Percentiles rank a stretch among this genome's conserved stretches.
Conservation (phyloP, 1,139 yeast genomes). For the Sugiyamaella novakii region DNA sequence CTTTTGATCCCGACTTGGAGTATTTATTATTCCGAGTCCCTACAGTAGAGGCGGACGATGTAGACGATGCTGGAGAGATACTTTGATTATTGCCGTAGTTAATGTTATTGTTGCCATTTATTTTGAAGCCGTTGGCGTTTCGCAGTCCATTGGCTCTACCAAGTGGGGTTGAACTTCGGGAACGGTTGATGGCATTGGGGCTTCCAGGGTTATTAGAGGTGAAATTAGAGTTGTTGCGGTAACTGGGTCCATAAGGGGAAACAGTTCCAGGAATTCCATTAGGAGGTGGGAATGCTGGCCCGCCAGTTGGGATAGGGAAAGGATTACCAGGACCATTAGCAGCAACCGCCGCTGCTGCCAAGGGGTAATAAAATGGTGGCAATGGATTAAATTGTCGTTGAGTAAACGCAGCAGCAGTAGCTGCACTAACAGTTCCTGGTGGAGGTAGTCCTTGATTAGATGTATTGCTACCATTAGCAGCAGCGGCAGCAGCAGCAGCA, state of each 20-base stretch:
- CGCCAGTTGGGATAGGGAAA: constrained; percentile 9
- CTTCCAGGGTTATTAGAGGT: constrained; percentile 11
- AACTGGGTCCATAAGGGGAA: constrained; percentile 14
- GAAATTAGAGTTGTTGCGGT: not conserved
- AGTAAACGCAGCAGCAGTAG: constrained; percentile 24
- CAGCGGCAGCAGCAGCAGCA: constrained; percentile 16
- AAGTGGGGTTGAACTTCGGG: constrained; percentile 52
- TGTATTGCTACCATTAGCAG: not conserved
- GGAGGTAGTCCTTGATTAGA: constrained; percentile 4
- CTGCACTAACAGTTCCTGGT: constrained; percentile 14
- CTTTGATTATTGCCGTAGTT: constrained; percentile 46
- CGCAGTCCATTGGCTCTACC: constrained; percentile 51
- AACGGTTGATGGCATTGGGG: constrained; percentile 29
- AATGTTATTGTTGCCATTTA: constrained; percentile 16
- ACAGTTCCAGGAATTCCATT: constrained; percentile 9
- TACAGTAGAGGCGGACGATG: constrained; percentile 10
- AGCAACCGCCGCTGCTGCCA: constrained; percentile 18
- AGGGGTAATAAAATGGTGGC: constrained; percentile 21
- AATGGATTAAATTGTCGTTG: constrained; percentile 21
- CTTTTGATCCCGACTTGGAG: constrained; percentile 35
- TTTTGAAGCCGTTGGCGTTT: constrained; percentile 25
- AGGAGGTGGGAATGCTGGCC: constrained; percentile 16
- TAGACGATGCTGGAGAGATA: constrained; percentile 11
- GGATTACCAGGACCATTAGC: constrained; percentile 2
- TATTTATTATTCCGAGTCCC: constrained; percentile 8